phyloP scores from a whole-genome alignment of 176 grass and related monocot genomes.

The Lolium perenne region DNA sequence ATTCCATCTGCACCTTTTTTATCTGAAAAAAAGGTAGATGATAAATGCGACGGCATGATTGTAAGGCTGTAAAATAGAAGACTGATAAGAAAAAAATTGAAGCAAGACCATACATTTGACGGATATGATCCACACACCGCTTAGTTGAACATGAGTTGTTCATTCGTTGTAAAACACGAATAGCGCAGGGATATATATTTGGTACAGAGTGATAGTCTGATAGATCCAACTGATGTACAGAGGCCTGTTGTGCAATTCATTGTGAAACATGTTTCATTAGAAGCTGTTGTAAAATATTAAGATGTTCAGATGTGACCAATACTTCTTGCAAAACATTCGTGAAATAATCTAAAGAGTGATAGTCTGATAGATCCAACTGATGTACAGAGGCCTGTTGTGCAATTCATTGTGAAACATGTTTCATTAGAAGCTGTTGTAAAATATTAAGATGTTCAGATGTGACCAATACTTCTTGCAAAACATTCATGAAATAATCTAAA shows the following conservation, averaged over 20 bases:
- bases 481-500: no score
- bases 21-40: neutral
- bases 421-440: neutral
- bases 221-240: neutral
- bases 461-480: neutral
- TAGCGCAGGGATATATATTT: conserved; percentile 15
- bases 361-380: neutral
- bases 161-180: conserved; percentile 2
- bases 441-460: neutral
- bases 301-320: neutral
- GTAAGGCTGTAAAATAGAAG: neutral
- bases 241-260: neutral
- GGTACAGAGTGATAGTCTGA: neutral
- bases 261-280: neutral
- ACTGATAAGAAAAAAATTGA: neutral
- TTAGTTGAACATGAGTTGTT: conserved; percentile 18
- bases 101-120: conserved; percentile 5
- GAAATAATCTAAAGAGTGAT: neutral
- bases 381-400: neutral
- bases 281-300: neutral
- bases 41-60: neutral
- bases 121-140: neutral
- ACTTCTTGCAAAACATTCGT: no score
- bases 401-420: neutral
- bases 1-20: conserved; percentile 37